phyloP scores from a whole-genome alignment of 2,329 filamentous ascomycete species.

The Penicillium concentricum region DNA sequence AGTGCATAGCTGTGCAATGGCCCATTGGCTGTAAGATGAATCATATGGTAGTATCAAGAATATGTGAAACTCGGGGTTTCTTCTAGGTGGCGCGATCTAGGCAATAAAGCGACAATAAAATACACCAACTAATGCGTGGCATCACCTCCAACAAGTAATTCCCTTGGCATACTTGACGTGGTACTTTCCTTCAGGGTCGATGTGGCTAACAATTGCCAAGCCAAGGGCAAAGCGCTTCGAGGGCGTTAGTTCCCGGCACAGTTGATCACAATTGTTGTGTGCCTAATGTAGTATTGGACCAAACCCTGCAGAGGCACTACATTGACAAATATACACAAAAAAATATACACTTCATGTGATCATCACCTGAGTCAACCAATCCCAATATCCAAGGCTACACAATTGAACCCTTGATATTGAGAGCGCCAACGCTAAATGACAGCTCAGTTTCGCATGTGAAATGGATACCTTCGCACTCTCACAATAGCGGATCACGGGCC shows the following conservation, averaged over 20 bases:
- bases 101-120: background rate
- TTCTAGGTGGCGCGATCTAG: background rate
- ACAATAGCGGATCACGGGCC: background rate
- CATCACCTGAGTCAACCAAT: background rate
- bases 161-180: conserved; percentile 1
- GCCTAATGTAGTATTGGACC: no score
- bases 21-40: background rate
- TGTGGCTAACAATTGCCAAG: background rate
- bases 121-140: background rate
- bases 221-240: conserved; percentile 2
- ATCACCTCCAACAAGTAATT: background rate
- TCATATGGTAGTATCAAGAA: background rate
- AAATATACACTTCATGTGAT: background rate
- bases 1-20: background rate
- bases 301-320: no score
- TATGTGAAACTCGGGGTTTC: background rate
- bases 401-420: background rate
- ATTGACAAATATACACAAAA: no score
- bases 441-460: conserved; percentile 4
- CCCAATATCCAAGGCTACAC: background rate
- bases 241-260: background rate
- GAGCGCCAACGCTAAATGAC: background rate
- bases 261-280: background rate
- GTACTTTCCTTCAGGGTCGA: background rate
- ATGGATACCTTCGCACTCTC: background rate